phyloP scores from a whole-genome alignment of 345 rosid genomes.

The Salix arbutifolia region DNA sequence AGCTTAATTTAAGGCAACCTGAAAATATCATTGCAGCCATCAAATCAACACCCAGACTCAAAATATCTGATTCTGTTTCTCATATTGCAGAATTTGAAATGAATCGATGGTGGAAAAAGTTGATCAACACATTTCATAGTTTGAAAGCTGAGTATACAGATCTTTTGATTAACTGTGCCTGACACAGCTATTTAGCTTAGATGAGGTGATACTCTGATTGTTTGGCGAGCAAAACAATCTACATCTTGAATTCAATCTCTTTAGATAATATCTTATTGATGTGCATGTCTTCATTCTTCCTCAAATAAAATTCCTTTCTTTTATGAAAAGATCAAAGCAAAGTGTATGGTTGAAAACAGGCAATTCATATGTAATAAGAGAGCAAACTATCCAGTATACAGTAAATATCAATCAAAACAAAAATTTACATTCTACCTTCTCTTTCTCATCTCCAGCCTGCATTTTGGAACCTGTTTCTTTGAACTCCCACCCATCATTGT shows the following conservation, averaged over 20 bases:
- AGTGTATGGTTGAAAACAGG: background rate
- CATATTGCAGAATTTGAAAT: background rate
- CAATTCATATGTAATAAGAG: background rate
- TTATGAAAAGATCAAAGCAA: background rate
- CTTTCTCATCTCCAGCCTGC: background rate
- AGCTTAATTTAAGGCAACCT: background rate
- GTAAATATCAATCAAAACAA: background rate
- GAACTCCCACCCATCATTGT: slow-evolving; percentile 46
- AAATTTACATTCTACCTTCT: background rate
- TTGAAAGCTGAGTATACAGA: background rate
- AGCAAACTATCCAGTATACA: background rate
- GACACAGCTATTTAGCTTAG: background rate
- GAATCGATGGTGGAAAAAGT: background rate
- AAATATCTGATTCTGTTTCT: background rate
- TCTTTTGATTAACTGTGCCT: background rate
- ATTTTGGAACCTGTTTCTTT: slow-evolving; percentile 30
- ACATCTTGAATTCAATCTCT: background rate
- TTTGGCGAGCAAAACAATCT: background rate
- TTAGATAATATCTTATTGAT: background rate
- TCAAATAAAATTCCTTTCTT: background rate
- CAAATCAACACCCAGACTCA: background rate
- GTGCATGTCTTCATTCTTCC: background rate
- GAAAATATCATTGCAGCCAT: background rate
- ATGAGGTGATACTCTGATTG: background rate
- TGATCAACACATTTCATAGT: background rate